Conservation (phyloP, 139 green algal species). For the Volvox reticuliferus region DNA sequence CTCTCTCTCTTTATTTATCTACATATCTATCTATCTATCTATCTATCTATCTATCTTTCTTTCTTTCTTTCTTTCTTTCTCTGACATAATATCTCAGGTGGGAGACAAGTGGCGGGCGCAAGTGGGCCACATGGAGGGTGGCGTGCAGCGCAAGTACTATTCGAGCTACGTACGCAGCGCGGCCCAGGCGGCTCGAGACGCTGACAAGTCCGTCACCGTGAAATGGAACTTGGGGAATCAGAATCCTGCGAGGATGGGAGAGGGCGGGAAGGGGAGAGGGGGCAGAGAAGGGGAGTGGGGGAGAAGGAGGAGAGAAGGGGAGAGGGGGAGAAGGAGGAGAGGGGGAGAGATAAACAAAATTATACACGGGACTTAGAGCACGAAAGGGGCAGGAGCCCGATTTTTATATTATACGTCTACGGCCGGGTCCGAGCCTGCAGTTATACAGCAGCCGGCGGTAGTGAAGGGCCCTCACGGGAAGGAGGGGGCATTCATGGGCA, state of each 20-base stretch:
- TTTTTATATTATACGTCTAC: too few species aligned
- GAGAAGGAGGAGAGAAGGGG: too few species aligned
- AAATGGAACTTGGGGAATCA: too few species aligned
- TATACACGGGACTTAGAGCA: too few species aligned
- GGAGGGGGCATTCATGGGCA: too few species aligned
- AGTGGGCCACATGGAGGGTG: constrained; percentile 39
- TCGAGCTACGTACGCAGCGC: constrained; percentile 6
- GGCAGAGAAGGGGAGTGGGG: background rate
- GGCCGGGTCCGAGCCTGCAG: too few species aligned
- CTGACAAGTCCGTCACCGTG: constrained; percentile 21
- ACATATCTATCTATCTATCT: background rate
- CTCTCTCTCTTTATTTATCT: background rate
- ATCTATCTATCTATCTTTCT: background rate
- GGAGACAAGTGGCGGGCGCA: constrained; percentile 56
- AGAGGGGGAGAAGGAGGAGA: background rate
- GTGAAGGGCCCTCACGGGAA: too few species aligned
- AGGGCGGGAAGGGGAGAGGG: background rate
- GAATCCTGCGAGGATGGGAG: background rate
- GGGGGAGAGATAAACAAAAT: too few species aligned
- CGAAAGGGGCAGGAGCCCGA: too few species aligned
- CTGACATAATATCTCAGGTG: constrained; percentile 6
- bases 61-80: background rate
- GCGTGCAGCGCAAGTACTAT: constrained; percentile 55
- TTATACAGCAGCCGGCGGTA: too few species aligned
- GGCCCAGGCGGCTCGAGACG: constrained; percentile 1